Evolutionary conservation across 2,329 filamentous ascomycete genomes (phyloP).

Genomic region (Fusarium dimerum): DNA sequence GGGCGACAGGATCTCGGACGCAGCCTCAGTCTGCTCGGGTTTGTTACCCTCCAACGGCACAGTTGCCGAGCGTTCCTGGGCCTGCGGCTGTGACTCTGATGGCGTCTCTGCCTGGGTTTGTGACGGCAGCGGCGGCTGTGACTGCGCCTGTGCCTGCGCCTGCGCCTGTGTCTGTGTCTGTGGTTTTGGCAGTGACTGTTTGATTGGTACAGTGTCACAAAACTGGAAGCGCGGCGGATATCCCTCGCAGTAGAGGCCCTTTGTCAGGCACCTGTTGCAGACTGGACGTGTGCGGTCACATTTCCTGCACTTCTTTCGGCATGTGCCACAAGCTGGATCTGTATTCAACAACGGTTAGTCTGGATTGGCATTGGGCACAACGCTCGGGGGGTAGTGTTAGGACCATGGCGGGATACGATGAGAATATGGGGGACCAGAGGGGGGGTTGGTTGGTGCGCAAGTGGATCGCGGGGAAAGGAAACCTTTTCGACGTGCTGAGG

Average conservation of each 20-base stretch:
- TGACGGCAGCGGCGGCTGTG: not conserved
- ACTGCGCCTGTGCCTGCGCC: not conserved
- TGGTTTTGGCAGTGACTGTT: rapidly evolving
- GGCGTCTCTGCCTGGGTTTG: too few species aligned
- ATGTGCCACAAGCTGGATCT: slow-evolving; percentile 35
- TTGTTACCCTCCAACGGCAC: too few species aligned
- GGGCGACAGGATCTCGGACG: too few species aligned
- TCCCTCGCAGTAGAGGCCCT: slow-evolving; percentile 33
- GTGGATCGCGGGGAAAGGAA: too few species aligned
- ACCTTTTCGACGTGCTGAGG: too few species aligned
- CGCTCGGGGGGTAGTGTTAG: not conserved
- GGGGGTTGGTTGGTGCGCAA: too few species aligned
- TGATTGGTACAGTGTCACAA: slow-evolving; percentile 12
- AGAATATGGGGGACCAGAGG: too few species aligned
- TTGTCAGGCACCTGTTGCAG: slow-evolving; percentile 31
- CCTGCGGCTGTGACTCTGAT: too few species aligned
- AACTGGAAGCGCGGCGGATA: slow-evolving; percentile 33
- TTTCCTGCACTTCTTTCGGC: slow-evolving; percentile 35
- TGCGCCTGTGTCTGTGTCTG: not conserved
- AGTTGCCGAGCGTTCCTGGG: too few species aligned
- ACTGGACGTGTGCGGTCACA: slow-evolving; percentile 31
- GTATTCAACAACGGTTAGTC: not conserved
- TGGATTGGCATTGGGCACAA: too few species aligned
- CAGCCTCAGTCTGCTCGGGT: too few species aligned
- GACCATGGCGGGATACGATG: too few species aligned